phyloP scores from a whole-genome alignment of 441 rosid species.

The Populus hybrid region DNA sequence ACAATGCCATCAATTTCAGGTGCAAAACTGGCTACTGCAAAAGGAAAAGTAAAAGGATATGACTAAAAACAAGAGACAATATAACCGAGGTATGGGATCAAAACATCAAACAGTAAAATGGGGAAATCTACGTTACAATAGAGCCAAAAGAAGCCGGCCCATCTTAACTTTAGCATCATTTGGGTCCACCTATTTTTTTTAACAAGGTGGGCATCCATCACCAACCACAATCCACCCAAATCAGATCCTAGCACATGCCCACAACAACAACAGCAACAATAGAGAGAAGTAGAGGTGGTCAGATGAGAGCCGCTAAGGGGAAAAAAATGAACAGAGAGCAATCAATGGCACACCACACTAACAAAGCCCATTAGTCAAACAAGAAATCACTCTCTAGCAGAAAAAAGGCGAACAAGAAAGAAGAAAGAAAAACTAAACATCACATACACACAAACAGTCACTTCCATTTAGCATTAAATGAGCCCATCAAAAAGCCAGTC shows the following conservation, averaged over 20 bases:
- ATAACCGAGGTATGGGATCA: conserved; percentile 10
- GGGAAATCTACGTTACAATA: conserved; percentile 22
- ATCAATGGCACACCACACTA: conserved; percentile 52
- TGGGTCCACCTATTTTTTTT: conserved; percentile 40
- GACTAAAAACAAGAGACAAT: conserved; percentile 2
- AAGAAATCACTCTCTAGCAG: conserved; percentile 31
- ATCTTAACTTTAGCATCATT: conserved; percentile 24
- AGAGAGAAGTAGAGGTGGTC: conserved; percentile 16
- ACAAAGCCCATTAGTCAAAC: conserved; percentile 44
- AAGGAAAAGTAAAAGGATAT: background rate
- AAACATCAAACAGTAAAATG: conserved; percentile 16
- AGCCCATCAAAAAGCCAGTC: conserved; percentile 18
- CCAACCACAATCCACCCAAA: conserved; percentile 53
- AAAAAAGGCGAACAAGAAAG: background rate
- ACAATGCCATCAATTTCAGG: background rate
- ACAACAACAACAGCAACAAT: conserved; percentile 22
- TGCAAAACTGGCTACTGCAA: background rate
- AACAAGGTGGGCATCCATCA: conserved; percentile 51
- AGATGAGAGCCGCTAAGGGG: conserved; percentile 32
- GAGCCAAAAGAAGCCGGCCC: conserved; percentile 22
- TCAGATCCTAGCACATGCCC: conserved; percentile 49
- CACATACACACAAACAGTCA: conserved; percentile 18
- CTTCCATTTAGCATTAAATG: conserved; percentile 29
- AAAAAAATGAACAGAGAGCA: conserved; percentile 29
- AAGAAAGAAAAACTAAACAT: background rate